Base-by-base conservation (phyloP, 495 filamentous ascomycete genomes). In the Tuber umbilicatum region DNA sequence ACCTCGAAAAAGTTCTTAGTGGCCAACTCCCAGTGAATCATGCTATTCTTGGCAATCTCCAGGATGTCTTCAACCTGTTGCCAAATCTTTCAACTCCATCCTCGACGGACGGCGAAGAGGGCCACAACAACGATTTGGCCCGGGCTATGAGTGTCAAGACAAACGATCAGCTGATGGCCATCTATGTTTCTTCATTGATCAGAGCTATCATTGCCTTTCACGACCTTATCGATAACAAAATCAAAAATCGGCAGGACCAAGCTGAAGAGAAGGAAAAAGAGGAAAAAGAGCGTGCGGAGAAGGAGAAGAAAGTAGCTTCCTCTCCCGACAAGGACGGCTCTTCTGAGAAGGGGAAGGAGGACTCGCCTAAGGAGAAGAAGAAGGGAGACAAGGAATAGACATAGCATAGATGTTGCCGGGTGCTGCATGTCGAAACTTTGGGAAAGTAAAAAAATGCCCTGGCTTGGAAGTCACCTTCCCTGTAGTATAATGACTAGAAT, bases 211-310 rank as follows among this genome's bases (percentile, higher is more conserved):
- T 95, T 12, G 96, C 95, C 21, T 99, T 98, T 90, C 95, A 99
- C 83, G 95, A 99, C 84, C 86, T 99, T 77, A 99, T 99, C 80
- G 95, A 99, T 87, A 99, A 99, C 86, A 99, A 99, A 90, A 97
- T 98, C 76, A 95, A 98, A 86, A 99, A 99, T 85, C 86, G 94
- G 80, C 94, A 97, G 85, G 92, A 94, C 83, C 93, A 96, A 84
- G 95, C 97, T 82, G 95, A 99, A 83, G 93, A 92, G 84, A 93
- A 97, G 78, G 89, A 88, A 73, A 91, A 91, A 87, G 90, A 91
- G 84, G 83, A 82, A 64, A 83, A 84, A 67, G 89, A 87, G 74
- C 90, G 91, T 82, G 86, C 84, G 73, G 84, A 85, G 67, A 87
- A 89, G 79, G 87, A 89, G 75, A 87, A 86, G 76, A 87, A 88